phyloP scores from a whole-genome alignment of 2,329 filamentous ascomycete genomes.

The Fusarium sp. region DNA sequence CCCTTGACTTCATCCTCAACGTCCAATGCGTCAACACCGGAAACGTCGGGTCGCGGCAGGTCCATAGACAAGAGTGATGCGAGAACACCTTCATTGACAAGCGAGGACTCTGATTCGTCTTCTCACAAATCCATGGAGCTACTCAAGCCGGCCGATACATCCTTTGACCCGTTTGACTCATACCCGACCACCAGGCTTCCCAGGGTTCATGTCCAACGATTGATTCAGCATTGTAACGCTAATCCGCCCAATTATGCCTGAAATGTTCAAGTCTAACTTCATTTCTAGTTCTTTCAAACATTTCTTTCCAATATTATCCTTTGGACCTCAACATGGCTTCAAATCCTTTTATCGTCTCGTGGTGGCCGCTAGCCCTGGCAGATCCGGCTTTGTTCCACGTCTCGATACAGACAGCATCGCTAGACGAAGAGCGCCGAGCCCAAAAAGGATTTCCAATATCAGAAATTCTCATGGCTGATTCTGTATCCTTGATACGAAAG shows the following conservation, averaged over 20 bases:
- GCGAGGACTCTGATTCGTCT: not conserved
- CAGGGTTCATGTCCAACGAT: constrained; percentile 64
- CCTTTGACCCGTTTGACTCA: constrained; percentile 70
- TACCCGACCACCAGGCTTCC: constrained; percentile 68
- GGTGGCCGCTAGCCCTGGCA: constrained; percentile 71
- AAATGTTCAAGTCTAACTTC: constrained; percentile 31
- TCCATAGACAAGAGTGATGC: not conserved
- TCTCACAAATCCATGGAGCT: constrained; percentile 18
- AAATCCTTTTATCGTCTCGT: constrained; percentile 71
- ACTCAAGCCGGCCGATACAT: constrained; percentile 50
- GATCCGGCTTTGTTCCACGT: constrained; percentile 72
- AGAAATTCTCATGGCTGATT: constrained; percentile 70
- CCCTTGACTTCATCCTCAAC: constrained; percentile 56
- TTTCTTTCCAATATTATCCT: constrained; percentile 73
- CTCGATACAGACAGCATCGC: constrained; percentile 70
- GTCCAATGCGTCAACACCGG: constrained; percentile 8
- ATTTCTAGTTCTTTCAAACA: constrained; percentile 68
- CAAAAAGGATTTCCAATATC: constrained; percentile 68
- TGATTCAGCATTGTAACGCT: constrained; percentile 69
- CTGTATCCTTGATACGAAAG: constrained; percentile 65
- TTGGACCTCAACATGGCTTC: constrained; percentile 66
- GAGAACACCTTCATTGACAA: not conserved
- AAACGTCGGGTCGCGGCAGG: constrained; percentile 19
- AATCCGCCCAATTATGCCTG: not conserved
- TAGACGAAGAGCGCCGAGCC: constrained; percentile 67